Base-by-base conservation (phyloP, 2,329 filamentous ascomycete species). In the Aspergillus sojae region DNA sequence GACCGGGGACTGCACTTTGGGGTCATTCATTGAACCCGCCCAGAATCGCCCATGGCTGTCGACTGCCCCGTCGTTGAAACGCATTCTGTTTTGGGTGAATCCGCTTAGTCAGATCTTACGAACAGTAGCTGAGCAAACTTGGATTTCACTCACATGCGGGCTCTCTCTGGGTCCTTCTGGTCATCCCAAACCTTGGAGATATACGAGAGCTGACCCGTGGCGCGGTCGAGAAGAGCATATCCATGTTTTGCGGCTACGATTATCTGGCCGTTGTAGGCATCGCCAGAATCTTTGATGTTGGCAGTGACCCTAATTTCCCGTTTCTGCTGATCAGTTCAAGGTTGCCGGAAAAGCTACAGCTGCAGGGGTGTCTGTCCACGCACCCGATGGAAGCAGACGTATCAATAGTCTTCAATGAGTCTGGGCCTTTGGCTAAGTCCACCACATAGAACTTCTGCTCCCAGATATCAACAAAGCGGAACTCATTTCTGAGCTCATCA, bases 1-100 rank as follows among this genome's bases (percentile, higher is more conserved):
- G 61, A 69, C 72, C 7, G 74, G 71, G 11, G 78, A 85, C 76
- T 89, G 85, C 53, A 87, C 81, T 71, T 88, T 82, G 61, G 92
- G 90, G 73, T 96, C 92, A 66, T 92, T 95, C 91, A 97, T 96
- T 66, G 87, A 87, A 9, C 93, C 92, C 6, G 93, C 83, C 91
- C 92, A 96, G 79, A 94, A 95, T 39, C 92, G 84, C 36, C 94
- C 93, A 66, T 89, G 85, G 30, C 88, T 89, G 74, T 97, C 93
- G 58, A 92, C 88, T 5, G 88, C 90, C 54, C 93, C 93, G 74
- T 97, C 94, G 74, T 97, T 97, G 77, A 84, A 85, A 60, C 90
- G 82, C 79, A 81, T 81, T 53, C 79, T 85, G 68, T 60, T 57
- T 61, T 68, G 50, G 32, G 53, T 30, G 55, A 62, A 60, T 62